Base-by-base conservation (phyloP, 805 yeast species). In the Huiozyma naganishii region DNA sequence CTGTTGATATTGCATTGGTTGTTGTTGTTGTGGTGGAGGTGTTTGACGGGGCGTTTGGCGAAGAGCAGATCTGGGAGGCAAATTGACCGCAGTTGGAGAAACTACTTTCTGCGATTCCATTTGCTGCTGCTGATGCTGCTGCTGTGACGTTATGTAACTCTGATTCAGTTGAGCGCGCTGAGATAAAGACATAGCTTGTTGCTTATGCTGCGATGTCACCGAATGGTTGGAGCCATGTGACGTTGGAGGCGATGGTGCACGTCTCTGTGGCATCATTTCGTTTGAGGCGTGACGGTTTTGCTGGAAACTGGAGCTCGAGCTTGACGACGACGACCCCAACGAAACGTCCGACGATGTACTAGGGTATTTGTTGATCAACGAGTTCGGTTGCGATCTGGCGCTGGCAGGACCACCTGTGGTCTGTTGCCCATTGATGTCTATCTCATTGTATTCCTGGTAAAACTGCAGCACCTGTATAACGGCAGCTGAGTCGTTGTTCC, bases 401-500 rank as follows among this genome's bases (percentile, higher is more conserved):
- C 23, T 17, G 4, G 23, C 23, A 17, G 23, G 23, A 17, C 23
- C 23, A 9, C 33, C 33, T 30, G 33, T 30, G n/a, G 9, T 35
- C 17, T 41, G 27, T 42, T 41, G 13, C 34, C 11, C 39, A 27
- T 41, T 45, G 23, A 39, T 17, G 23, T 42, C 57, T 11, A 52
- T 48, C 36, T 60, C 65, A 47, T 59, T 62, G 43, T 63, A 70
- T 50, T 68, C 72, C 47, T 69, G 73, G 46, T 86, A 86, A 57
- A 87, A 87, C 42, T 85, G 89, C 43, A 87, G 79, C 32, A 86
- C 94, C 57, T 87, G 95, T 66, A 84, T 83, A 17, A 92, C 96
- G 0, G 96, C 97, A 55, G 86, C 89, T 0, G 98, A 97, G 61
- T 92, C 89, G 51, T 83, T 85, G 56, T 83, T 79, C 74, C 89